Conservation (phyloP, 352 stramenopile species). For the Aphanomyces stellatus region DNA sequence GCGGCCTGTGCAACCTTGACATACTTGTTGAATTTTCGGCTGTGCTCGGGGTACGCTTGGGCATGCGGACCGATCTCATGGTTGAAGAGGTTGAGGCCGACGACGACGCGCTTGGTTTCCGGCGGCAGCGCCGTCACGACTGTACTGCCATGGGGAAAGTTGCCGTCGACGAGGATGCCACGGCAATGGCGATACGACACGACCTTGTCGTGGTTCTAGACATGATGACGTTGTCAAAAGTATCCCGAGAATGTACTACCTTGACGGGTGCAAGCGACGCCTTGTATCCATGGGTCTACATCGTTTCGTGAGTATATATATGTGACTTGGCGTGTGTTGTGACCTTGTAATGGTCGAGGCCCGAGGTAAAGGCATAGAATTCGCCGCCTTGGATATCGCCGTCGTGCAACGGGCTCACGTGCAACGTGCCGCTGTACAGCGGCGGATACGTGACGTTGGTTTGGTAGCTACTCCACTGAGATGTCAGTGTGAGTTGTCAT, state of each 20-base stretch:
- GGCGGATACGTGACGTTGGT: conserved; percentile 62
- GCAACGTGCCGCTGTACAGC: conserved; percentile 64
- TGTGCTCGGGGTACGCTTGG: conserved; percentile 54
- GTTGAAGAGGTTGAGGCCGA: conserved; percentile 73
- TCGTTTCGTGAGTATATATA: background rate
- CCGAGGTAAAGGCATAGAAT: conserved; percentile 48
- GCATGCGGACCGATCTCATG: conserved; percentile 53
- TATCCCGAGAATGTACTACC: background rate
- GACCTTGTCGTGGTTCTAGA: background rate
- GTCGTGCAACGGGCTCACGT: conserved; percentile 47
- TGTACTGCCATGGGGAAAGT: conserved; percentile 59
- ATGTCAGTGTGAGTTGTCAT: background rate
- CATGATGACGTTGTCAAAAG: background rate
- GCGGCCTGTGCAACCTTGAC: conserved; percentile 59
- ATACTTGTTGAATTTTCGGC: conserved; percentile 58
- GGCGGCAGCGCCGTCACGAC: conserved; percentile 40
- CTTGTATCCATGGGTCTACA: conserved; percentile 16
- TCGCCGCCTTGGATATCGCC: conserved; percentile 35
- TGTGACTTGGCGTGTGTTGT: background rate
- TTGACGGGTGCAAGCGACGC: background rate
- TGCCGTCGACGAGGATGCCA: conserved; percentile 56
- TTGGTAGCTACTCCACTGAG: conserved; percentile 21
- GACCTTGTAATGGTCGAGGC: conserved; percentile 42
- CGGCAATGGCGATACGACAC: conserved; percentile 47
- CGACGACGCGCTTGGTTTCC: conserved; percentile 41